These are phyloP conservation scores for Lactarius deliciosus DNA, from an alignment of 768 basidiomycete species.

Conservation along the genomic window DNA sequence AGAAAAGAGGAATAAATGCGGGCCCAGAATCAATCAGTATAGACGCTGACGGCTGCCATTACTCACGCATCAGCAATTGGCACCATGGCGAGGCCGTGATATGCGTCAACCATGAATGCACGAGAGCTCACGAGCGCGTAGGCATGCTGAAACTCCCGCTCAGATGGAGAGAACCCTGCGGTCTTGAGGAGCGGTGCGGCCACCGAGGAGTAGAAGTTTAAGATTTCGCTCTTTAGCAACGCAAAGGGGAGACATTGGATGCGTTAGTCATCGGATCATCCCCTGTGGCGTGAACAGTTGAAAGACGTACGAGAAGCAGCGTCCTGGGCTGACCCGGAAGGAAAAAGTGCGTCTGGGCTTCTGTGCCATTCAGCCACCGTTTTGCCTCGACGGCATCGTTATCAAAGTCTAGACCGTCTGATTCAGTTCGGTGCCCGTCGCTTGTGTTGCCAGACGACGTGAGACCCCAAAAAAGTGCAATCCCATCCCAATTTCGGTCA, in stretches of 20 bases:
- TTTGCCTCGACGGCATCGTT: conserved; percentile 25
- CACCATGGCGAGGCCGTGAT: conserved; percentile 78
- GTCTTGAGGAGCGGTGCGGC: conserved; percentile 32
- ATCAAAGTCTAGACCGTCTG: conserved; percentile 13
- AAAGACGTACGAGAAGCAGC: conserved; percentile 21
- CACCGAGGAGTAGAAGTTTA: conserved; percentile 20
- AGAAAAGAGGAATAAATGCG: conserved; percentile 14
- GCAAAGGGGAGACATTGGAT: background rate
- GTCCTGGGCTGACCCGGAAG: conserved; percentile 17
- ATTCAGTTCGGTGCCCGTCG: conserved; percentile 3
- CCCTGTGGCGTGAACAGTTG: conserved; percentile 1
- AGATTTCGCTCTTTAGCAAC: conserved; percentile 18
- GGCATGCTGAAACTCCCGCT: conserved; percentile 51
- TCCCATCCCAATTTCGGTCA: conserved; percentile 26
- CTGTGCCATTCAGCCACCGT: conserved; percentile 26
- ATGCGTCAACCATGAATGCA: conserved; percentile 81
- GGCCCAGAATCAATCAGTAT: conserved; percentile 1
- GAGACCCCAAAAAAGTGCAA: conserved; percentile 34
- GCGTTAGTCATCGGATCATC: conserved; percentile 2
- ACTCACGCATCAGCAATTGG: conserved; percentile 82
- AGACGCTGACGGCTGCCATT: background rate
- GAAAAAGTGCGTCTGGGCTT: conserved; percentile 20
- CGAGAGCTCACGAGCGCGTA: conserved; percentile 74
- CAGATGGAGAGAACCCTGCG: conserved; percentile 30
- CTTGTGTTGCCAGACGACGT: conserved; percentile 3